A percentile compares a stretch with the other conserved stretches of the same genome.
These are phyloP conservation scores for Pseudoscleropodium purum DNA, from an alignment of 225 moss, liverwort and hornwort species.

Conservation along the genomic window DNA sequence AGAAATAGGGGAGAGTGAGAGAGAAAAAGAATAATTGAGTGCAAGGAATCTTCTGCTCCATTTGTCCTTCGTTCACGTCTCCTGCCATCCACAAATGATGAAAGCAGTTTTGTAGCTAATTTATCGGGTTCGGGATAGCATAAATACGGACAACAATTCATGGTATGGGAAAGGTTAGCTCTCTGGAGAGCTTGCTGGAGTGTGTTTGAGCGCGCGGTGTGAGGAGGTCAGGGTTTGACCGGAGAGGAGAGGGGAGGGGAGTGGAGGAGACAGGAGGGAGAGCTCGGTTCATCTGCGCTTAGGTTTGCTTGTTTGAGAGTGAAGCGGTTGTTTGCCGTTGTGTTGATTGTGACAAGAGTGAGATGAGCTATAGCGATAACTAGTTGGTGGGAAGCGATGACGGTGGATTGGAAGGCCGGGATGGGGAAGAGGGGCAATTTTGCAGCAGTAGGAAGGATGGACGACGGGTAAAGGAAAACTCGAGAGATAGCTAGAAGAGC, in stretches of 20 bases:
- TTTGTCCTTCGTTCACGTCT: conserved; percentile 7
- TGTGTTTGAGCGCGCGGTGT: neutral
- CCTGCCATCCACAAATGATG: neutral
- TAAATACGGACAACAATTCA: neutral
- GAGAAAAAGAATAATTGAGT: neutral
- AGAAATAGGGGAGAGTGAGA: neutral
- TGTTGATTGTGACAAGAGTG: neutral
- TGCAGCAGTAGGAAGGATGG: conserved; percentile 43
- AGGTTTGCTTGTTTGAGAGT: neutral
- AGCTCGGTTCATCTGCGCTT: neutral
- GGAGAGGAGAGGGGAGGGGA: neutral
- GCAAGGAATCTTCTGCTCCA: neutral
- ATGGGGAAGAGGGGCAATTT: conserved; percentile 32
- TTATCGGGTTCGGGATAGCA: conserved; percentile 1
- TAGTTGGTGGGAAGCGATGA: conserved; percentile 19
- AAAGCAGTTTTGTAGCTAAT: conserved; percentile 15
- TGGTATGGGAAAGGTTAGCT: neutral
- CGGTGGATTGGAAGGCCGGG: conserved; percentile 57
- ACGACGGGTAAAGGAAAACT: conserved; percentile 22
- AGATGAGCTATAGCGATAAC: neutral
- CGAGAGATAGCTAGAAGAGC: conserved; percentile 11
- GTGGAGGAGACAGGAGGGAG: neutral
- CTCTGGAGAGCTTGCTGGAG: neutral
- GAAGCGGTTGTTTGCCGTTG: neutral
- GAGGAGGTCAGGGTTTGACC: neutral